Percentiles rank a stretch among this genome's conserved stretches.
These are phyloP conservation scores for Xylaria digitata DNA, from an alignment of 2,329 filamentous ascomycete species.

Conservation along the genomic window DNA sequence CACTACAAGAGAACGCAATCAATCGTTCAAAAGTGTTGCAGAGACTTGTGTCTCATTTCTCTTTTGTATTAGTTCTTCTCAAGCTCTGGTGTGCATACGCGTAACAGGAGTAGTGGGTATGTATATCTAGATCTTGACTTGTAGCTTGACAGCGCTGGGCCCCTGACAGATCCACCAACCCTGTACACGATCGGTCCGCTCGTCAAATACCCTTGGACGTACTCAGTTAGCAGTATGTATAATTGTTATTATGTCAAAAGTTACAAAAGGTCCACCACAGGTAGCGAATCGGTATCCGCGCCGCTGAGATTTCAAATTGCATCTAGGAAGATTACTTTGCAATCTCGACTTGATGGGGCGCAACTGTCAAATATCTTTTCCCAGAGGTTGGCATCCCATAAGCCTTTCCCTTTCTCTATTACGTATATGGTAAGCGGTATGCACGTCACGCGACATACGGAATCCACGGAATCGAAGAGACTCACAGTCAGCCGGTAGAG, in stretches of 20 bases:
- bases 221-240: slow-evolving; percentile 17
- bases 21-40: too few species aligned
- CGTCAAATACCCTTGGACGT: slow-evolving; percentile 3
- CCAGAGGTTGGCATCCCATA: background rate
- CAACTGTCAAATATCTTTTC: background rate
- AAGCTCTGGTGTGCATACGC: too few species aligned
- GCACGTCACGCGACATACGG: background rate
- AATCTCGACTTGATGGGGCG: background rate
- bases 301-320: slow-evolving; percentile 16
- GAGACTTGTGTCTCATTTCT: too few species aligned
- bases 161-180: slow-evolving; percentile 28
- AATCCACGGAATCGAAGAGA: background rate
- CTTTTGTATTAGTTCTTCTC: too few species aligned
- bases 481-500: slow-evolving; percentile 9
- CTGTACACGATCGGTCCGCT: slow-evolving; percentile 15
- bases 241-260: background rate
- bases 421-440: slow-evolving; percentile 1
- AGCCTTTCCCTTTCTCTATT: background rate
- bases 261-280: background rate
- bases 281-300: slow-evolving; percentile 12
- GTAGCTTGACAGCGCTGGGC: background rate
- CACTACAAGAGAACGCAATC: too few species aligned
- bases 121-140: too few species aligned
- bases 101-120: too few species aligned
- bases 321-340: background rate